Evolutionary conservation across 225 moss, liverwort and hornwort genomes (phyloP).

Genomic region (Sphagnum tenellum): DNA sequence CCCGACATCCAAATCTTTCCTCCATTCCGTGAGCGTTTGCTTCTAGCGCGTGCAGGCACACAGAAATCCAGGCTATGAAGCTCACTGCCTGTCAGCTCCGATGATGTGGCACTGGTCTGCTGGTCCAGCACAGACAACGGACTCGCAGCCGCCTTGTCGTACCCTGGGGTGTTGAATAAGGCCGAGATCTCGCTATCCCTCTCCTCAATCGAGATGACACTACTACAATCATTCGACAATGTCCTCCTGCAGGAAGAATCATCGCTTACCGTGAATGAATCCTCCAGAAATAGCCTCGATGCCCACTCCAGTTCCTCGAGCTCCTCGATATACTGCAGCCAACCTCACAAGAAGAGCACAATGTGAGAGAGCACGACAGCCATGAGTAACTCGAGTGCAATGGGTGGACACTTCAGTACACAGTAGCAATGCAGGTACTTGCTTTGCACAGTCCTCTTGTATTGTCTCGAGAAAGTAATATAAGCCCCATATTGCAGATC

Average conservation of each 20-base stretch:
- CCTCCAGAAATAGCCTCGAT: conserved; percentile 72
- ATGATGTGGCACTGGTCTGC: conserved; percentile 55
- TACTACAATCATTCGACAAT: too few relatives aligned
- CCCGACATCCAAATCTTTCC: conserved; percentile 51
- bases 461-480: too few relatives aligned
- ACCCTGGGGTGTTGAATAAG: conserved; percentile 25
- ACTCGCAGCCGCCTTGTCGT: conserved; percentile 26
- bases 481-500: too few relatives aligned
- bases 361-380: too few relatives aligned
- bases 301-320: conserved; percentile 90
- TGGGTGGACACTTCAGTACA: too few relatives aligned
- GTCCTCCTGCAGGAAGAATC: too few relatives aligned
- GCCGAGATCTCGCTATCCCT: conserved; percentile 4
- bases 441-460: too few relatives aligned
- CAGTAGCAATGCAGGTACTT: too few relatives aligned
- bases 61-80: conserved; percentile 44
- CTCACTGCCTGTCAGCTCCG: conserved; percentile 43
- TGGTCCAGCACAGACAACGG: conserved; percentile 77
- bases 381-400: too few relatives aligned
- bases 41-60: conserved; percentile 82
- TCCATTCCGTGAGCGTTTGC: conserved; percentile 79
- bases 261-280: conserved; percentile 29
- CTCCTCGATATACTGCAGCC: conserved; percentile 67
- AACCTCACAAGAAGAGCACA: too few relatives aligned
- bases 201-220: conserved; percentile 16